These are phyloP conservation scores for Botrytis deweyae DNA, from an alignment of 2,329 filamentous ascomycete genomes.

Conservation along the genomic window DNA sequence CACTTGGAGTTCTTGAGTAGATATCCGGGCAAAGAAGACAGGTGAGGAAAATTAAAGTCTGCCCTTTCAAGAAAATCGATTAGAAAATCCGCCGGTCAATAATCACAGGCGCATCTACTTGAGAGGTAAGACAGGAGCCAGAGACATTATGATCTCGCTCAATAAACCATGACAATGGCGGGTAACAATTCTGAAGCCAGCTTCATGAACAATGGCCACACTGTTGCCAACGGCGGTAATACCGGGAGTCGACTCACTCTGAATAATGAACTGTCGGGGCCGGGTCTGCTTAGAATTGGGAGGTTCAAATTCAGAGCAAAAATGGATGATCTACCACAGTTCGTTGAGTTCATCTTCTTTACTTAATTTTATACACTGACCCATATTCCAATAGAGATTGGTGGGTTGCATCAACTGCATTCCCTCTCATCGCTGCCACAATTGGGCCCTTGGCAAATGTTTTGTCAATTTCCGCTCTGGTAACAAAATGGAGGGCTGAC, in stretches of 20 bases:
- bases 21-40: neutral
- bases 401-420: slow-evolving; percentile 45
- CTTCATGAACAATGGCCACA: neutral
- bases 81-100: neutral
- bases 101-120: neutral
- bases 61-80: neutral
- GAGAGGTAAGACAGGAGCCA: too few species aligned
- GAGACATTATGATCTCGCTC: slow-evolving; percentile 2
- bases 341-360: slow-evolving; percentile 20
- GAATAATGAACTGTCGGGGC: slow-evolving; percentile 1
- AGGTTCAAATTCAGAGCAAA: slow-evolving; percentile 39
- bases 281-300: slow-evolving; percentile 33
- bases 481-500: slow-evolving; percentile 60
- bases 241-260: neutral
- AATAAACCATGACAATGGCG: slow-evolving; percentile 8
- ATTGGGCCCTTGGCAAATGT: slow-evolving; percentile 71
- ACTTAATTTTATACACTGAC: neutral
- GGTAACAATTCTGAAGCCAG: neutral
- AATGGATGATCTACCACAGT: slow-evolving; percentile 40
- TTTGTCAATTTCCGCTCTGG: slow-evolving; percentile 64
- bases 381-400: slow-evolving; percentile 36
- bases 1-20: neutral
- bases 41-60: neutral
- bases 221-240: neutral
- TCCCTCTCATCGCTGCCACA: slow-evolving; percentile 64